Percentiles rank a stretch among this genome's conserved stretches.
Conservation (phyloP, 1,139 yeast species). For the Blastobotrys elegans region DNA sequence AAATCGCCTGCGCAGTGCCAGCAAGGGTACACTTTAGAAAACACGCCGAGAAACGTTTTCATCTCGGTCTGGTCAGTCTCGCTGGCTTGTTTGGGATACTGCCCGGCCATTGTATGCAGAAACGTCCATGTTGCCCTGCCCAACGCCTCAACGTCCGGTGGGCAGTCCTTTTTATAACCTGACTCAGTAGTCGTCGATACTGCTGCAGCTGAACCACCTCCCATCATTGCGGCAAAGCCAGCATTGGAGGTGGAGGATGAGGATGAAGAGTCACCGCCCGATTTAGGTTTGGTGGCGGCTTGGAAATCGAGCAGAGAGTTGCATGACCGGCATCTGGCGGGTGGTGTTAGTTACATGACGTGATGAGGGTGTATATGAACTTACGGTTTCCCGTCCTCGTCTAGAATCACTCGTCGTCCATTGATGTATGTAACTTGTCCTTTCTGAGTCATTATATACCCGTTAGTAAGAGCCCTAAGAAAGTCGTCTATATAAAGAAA, state of each 20-base stretch:
- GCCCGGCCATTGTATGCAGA: conserved; percentile 85
- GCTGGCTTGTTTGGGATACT: conserved; percentile 70
- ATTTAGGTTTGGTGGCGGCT: conserved; percentile 39
- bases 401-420: conserved; percentile 72
- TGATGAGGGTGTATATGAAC: too few species aligned
- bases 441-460: conserved; percentile 1
- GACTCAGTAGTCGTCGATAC: conserved; percentile 7
- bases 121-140: conserved; percentile 94
- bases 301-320: conserved; percentile 73
- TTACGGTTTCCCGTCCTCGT: conserved; percentile 87
- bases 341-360: too few species aligned
- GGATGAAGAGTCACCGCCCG: conserved; percentile 9
- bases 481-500: neutral
- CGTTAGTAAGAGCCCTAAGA: neutral
- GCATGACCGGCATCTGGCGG: conserved; percentile 70
- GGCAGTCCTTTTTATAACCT: conserved; percentile 47
- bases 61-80: conserved; percentile 62
- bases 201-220: conserved; percentile 16
- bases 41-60: conserved; percentile 60
- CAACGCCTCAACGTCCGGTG: conserved; percentile 78
- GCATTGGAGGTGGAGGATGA: neutral
- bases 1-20: conserved; percentile 92
- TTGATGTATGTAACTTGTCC: conserved; percentile 23
- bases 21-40: conserved; percentile 86
- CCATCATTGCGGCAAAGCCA: conserved; percentile 13